Base-by-base conservation (phyloP, 2,329 filamentous ascomycete genomes). In the Paraphoma chrysanthemicola region DNA sequence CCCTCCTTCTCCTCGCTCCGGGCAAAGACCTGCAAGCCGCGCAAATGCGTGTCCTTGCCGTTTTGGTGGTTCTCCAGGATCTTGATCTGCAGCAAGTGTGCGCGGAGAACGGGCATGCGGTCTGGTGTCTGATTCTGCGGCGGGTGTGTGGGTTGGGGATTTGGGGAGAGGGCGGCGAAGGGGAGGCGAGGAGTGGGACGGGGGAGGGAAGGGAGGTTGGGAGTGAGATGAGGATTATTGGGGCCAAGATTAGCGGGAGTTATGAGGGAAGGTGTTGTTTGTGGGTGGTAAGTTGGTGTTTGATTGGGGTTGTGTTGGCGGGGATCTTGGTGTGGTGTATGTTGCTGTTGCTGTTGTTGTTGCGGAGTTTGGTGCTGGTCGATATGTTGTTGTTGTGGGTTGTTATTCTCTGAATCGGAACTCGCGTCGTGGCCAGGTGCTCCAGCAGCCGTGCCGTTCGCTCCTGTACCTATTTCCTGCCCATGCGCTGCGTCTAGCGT, bases 11-110 rank as follows among this genome's bases (percentile, higher is more conserved):
- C 72, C 6, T 68, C 67, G 44, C 83, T 81, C 49, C 73, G 66
- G 3, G 86, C 84, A 70, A 88, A 99, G 9, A 98, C 90, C 79
- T 97, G 96, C 76, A 99, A 85, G 1, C 93, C 94, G 14, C 95
- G 86, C 23, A 99, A 85, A 81, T 99, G 95, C n/a, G 95, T 99
- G 75, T 99, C 95, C 76, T 99, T 99, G 62, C 95, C 95, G 75
- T 99, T 99, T 79, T 99, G 95, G 76, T 99, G 95, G 72, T 99
- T 99, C 79, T 98, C 95, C 49, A 94, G 85, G 47, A 99, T 89
- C 64, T 91, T 88, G 70, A 98, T 88, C 76, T 98, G 93, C 29
- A 99, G 84, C 30, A 98, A 87, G 79, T 94, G 97, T 14, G 91
- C 93, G 57, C 93, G 88, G 16, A 98, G 85, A 1, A 93, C 90